Evolutionary conservation across 2,329 filamentous ascomycete species (phyloP), one percentile per base, ranked within the genome.

Genomic region (Colletotrichum aenigma): DNA sequence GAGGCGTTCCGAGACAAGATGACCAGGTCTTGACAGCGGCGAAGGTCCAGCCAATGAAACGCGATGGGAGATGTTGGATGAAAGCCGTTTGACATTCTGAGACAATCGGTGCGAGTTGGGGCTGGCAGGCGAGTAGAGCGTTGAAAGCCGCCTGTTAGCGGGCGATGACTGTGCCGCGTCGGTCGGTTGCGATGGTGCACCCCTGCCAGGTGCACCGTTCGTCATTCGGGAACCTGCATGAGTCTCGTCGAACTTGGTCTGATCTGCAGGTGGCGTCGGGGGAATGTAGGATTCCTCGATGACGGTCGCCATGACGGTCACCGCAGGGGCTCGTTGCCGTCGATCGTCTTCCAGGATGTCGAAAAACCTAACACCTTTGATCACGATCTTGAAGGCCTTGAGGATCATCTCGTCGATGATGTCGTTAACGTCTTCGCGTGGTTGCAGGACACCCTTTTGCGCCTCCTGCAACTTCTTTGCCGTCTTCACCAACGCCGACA

Each of bases 351-450:
- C 93, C 86, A 97, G 93, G 3, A 96, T 90, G 79, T 99, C 97
- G 56, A 98, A 89, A 81, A 99, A 98, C 60, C 94, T 91, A 30
- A 98, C 95, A 16, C 95, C 96, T 80, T 96, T 93, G 64, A 93
- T 96, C n/a, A 98, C 94, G 68, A 98, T 96, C 82, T 94, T 96
- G 87, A 98, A 98, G 0, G 96, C 96, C 83, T 96, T 97, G 69
- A 98, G 87, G 28, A 98, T 94, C 91, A 98, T 95, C 83, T 98
- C 95, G 81, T 98, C 96, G 73, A 98, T 91, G 73, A 96, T 91
- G 79, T 94, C 92, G 80, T 95, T 95, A 15, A 94, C 88, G 61
- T 92, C 89, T 34, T 93, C 90, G 0, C 86, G 82, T 0, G 89
- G 86, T 16, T 86, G 84, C 0, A 85, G 78, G 56, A 84, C 78